Evolutionary conservation across 1,284 basidiomycete species (phyloP), one percentile per base, ranked within the genome.

Genomic region (Irpex rosettiformis): DNA sequence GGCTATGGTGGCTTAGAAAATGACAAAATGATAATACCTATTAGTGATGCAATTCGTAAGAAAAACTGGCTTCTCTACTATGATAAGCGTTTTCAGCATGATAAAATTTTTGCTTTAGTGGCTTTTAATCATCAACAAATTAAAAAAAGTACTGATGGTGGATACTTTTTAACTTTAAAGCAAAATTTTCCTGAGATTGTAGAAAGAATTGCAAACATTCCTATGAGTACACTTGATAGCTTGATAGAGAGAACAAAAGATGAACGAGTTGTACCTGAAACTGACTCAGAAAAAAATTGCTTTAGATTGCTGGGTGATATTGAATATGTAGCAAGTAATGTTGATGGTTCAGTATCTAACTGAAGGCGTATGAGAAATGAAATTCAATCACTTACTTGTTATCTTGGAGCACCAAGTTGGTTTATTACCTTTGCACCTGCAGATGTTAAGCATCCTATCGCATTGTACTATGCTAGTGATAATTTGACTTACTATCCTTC

Each of bases 51-150:
- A 8, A 11, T 21, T 8, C 68, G 69, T 47, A 71, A 70, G 33
- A 43, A 56, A 22, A 57, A 65, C 11, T 54, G 75, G 6, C 57
- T 77, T 1, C 67, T 75, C 67, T 78, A 76, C 58, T 66, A 73
- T 63, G 73, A 78, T 58, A 72, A 73, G 49, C 40, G 70, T 0
- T 78, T 78, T 63, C 75, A 78, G 52, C 51, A 42, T 0, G 76
- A 77, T 56, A 24, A 59, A 1, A 56, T 65, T 13, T 78, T 77
- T 64, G 65, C 72, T 0, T 24, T 78, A 25, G 63, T 77, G 18
- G 73, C 72, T 0, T 76, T 78, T 37, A 76, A 73, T 62, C 72
- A 78, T 58, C 61, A 73, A 29, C 76, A 78, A 60, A 70, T 78
- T 0, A 73, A 69, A 49, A 40, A 60, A 0, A 58, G 59, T 22